Base-by-base conservation (phyloP, 495 filamentous ascomycete genomes). In the Articulospora tetracladia region DNA sequence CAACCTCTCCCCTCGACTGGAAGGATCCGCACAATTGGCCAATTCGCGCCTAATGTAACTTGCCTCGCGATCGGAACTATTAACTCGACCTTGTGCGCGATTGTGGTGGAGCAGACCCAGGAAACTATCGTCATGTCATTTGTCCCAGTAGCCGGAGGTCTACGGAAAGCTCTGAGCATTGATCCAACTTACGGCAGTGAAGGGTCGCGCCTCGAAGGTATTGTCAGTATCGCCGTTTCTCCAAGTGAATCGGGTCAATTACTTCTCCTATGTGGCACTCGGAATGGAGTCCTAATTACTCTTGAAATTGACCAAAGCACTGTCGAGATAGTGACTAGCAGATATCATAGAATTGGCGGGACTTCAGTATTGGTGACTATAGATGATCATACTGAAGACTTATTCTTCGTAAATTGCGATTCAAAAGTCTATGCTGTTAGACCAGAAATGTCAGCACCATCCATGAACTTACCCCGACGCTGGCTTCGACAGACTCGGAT, bases 361-460 rank as follows among this genome's bases (percentile, higher is more conserved):
- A 62, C 57, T 6, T 27, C 64, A 2, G 61, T 55, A 2, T 60
- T 52, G 1, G 34, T 69, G 11, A 55, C 8, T 17, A 55, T 19
- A 41, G 56, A 65, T 41, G 53, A 60, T 12, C 22, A 46, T 27
- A 23, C 30, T 2, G 19, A 39, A 12, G 39, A 65, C 13, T 19
- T 55, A 25, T 65, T 65, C 24, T 65, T 68, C 24, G 55, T 62
- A 26, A 61, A 20, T 36, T 69, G 67, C 27, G 67, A 69, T 34
- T 64, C 47, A 2, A 66, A 62, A 26, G 20, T 62, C 13, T 68
- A 41, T 32, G 49, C 30, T 17, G 23, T 68, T 17, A 36, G 48
- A 50, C 28, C 46, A 19, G 19, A 12, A 32, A 30, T 24, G 25
- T 24, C 49, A 12, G 23, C 23, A 19, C 4, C 20, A 24, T 39